phyloP scores from a whole-genome alignment of 31 red algal genomes.

The Endocladia muricata region DNA sequence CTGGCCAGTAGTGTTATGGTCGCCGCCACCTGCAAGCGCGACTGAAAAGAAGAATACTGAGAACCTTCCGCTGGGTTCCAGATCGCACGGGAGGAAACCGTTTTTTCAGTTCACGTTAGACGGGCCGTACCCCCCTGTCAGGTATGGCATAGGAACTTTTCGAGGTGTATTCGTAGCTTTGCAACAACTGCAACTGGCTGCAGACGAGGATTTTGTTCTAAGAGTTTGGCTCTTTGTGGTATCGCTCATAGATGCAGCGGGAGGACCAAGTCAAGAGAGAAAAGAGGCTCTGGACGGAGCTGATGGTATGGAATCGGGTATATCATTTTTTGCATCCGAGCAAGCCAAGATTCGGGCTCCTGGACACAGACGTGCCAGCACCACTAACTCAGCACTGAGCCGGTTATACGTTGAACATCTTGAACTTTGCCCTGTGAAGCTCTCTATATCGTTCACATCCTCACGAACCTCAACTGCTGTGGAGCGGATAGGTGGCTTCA shows the following conservation, averaged over 20 bases:
- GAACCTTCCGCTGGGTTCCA: not conserved
- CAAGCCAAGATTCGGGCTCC: not conserved
- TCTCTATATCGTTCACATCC: conserved; percentile 86
- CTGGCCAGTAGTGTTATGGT: conserved; percentile 96
- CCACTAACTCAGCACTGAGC: conserved; percentile 12
- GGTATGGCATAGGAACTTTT: conserved; percentile 67
- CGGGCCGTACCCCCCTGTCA: conserved; percentile 52
- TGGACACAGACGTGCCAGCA: not conserved
- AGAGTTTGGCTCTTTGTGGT: conserved; percentile 71
- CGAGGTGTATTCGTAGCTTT: conserved; percentile 85
- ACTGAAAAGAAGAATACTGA: not conserved
- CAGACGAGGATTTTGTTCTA: conserved; percentile 88
- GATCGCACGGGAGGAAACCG: conserved; percentile 32
- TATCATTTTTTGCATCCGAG: conserved; percentile 9
- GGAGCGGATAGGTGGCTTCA: conserved; percentile 73
- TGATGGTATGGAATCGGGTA: conserved; percentile 52
- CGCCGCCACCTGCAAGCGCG: conserved; percentile 55
- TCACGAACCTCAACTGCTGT: conserved; percentile 65
- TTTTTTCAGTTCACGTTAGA: conserved; percentile 85
- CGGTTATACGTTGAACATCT: conserved; percentile 90
- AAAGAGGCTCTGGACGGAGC: conserved; percentile 53
- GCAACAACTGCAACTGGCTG: conserved; percentile 79
- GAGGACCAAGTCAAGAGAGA: conserved; percentile 46
- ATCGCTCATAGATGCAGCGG: conserved; percentile 81
- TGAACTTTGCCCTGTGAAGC: conserved; percentile 79